Evolutionary conservation across 2,329 filamentous ascomycete genomes (phyloP), one percentile per base, ranked within the genome.

Genomic region (Hymenoscyphus fructigenus): DNA sequence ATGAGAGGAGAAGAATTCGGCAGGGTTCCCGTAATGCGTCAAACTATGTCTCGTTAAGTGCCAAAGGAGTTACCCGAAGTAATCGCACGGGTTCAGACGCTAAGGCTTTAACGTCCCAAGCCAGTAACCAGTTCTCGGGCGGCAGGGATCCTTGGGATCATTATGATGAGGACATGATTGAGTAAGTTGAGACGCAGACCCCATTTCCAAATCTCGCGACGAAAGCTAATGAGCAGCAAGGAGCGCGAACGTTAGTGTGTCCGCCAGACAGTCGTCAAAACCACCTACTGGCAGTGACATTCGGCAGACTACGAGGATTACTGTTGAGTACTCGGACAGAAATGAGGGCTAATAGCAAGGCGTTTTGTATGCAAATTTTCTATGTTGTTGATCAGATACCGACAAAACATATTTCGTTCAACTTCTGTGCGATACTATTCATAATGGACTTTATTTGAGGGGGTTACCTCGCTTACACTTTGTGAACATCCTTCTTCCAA

Each of bases 111-210:
- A 36, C 56, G 5, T 36, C 29, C 14, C 12, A 58, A 36, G 20
- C 10, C 32, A 58, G 56, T 15, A 58, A 36, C 28, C 7, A 58
- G 29, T 58, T 58, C 29, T 12, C 29, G 29, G 56, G 56, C 29
- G 56, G 56, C 29, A 58, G 56, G 28, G 56, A 58, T 58, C 56
- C 56, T 17, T 58, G 56, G 56, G 56, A 32, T 56, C 20, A 56
- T 5, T 56, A 56, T 28, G 53, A 32, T 14, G 53, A 56, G 23
- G 53, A 56, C 23, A 15, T 28, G 23, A 32, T 56, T 56, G 53
- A 56, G 53, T 15, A 56, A 32, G 53, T 56, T 56, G 53, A 26
- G 53, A 56, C 53, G 15, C 10, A 56, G 28, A 28, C 53, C 53
- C 53, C 53, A 26, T 28, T 56, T 28, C n/a, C 23, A 28, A 32